Evolutionary conservation across 768 basidiomycete genomes (phyloP), one percentile per base, ranked within the genome.

Genomic region (Lentinula edodes): DNA sequence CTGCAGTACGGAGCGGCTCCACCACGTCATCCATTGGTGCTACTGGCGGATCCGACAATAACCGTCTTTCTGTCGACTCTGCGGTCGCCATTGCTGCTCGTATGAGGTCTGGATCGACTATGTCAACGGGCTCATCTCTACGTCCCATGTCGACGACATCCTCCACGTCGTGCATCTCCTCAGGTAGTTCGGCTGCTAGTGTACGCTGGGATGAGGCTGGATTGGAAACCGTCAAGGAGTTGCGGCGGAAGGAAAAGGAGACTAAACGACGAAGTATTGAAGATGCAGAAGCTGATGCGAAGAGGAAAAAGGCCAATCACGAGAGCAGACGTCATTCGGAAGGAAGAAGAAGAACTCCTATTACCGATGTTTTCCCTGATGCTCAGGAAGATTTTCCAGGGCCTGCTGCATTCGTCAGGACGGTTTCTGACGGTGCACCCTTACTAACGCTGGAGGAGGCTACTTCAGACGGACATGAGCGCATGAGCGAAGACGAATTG

Each of bases 321-420:
- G 62, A 63, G 53, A 83, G 80, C 60, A 75, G 76, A 54, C 72
- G 76, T 45, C 42, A 46, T 59, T 76, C 73, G 4, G 88, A 88
- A 63, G 82, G 78, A 20, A 75, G 83, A 64, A 78, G 75, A 66
- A 74, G 87, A 62, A 83, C 80, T 7, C 76, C 84, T 0, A 67
- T 91, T 35, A 73, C 75, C 9, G 82, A 85, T 36, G 76, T 92
- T 45, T 91, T 91, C 73, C 83, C 85, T 0, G 80, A 80, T 20
- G 67, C 72, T 20, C 66, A 62, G 34, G 38, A 64, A 65, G 63
- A 65, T 60, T 6, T 63, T 64, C 34, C 62, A 20, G 61, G 55
- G 55, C 64, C 59, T 36, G 57, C 41, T 18, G 48, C 35, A 28
- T 36, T 50, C n/a, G 41, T 23, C 34, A 50, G 35, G 28, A 41